Percentiles rank a stretch among this genome's conserved stretches.
Evolutionary conservation across 1,139 yeast genomes (phyloP).

Genomic region (Yamadazyma taylorii): DNA sequence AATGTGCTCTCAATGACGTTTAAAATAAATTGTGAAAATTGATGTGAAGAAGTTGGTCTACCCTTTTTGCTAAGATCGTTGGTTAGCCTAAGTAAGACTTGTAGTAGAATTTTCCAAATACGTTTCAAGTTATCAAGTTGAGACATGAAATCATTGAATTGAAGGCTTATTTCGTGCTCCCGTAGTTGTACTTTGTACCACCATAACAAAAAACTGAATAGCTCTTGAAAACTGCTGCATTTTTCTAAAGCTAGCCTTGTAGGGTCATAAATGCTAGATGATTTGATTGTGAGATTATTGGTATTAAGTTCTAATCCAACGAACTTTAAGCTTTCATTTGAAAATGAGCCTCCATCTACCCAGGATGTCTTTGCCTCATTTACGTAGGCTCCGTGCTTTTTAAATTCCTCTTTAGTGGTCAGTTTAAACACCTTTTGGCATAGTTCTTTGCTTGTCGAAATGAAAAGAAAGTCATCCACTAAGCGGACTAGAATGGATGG

Average conservation of each 20-base stretch:
- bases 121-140: constrained; percentile 14
- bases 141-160: constrained; percentile 8
- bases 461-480: constrained; percentile 83
- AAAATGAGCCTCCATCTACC: constrained; percentile 8
- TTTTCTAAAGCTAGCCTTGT: constrained; percentile 13
- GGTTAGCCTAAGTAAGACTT: constrained; percentile 7
- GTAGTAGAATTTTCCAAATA: constrained; percentile 13
- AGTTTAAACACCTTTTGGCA: constrained; percentile 21
- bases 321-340: constrained; percentile 19
- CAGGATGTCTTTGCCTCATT: constrained; percentile 56
- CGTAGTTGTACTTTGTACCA: constrained; percentile 19
- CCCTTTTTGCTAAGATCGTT: constrained; percentile 1
- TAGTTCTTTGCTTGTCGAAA: constrained; percentile 42
- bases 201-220: constrained; percentile 15
- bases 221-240: constrained; percentile 17
- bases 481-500: constrained; percentile 55
- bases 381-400: constrained; percentile 54
- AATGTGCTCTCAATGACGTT: constrained; percentile 5
- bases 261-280: constrained; percentile 12
- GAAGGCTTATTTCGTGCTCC: constrained; percentile 13
- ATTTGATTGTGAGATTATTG: constrained; percentile 15
- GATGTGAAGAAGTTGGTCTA: constrained; percentile 1
- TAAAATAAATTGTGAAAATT: constrained; percentile 6
- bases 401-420: constrained; percentile 35
- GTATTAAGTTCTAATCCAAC: constrained; percentile 34